Base-by-base conservation (phyloP, 2,329 filamentous ascomycete species). In the Botryotinia narcissicola region DNA sequence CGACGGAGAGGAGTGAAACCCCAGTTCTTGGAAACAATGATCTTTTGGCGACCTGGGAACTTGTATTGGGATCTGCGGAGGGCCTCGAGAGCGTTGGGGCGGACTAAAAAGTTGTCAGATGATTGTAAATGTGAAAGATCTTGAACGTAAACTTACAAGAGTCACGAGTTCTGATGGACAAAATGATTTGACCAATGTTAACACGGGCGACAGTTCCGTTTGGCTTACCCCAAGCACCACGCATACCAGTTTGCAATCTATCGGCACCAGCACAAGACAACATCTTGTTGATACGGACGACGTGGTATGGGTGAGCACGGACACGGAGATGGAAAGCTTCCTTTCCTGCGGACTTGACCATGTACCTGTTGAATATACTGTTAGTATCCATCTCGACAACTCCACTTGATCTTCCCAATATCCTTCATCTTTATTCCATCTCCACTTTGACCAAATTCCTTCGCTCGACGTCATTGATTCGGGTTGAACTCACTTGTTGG, bases 211-310 rank as follows among this genome's bases (percentile, higher is more conserved):
- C 96, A 83, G 90, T 92, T 85, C 96, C 96, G 90, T 98, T 97
- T 86, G 96, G 96, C 92, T 99, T 99, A 84, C 96, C 96, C 92
- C 94, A 99, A 82, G 96, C 96, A 92, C 96, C 96, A 92, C 96
- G 95, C 96, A 99, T 99, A 90, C 96, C 96, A 82, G 96, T 99
- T 88, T 99, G 96, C 87, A 99, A 90, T 92, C 96, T 94, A 98
- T 99, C 96, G 92, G 96, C 96, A 91, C 96, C 96, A 84, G 96
- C 96, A 87, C 96, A 99, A 84, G 96, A 98, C 94, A 99, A 95
- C 96, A 99, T 99, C 93, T 99, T 99, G 94, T 99, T 99, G 95
- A 99, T 99, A 88, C 96, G 96, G 90, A 99, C 93, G 87, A 99
- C 96, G 90, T 99, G 96, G 94, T 93, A 99, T 80, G 96, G 96